Conservation (phyloP, 306 rosid species). For the Urtica urens region DNA sequence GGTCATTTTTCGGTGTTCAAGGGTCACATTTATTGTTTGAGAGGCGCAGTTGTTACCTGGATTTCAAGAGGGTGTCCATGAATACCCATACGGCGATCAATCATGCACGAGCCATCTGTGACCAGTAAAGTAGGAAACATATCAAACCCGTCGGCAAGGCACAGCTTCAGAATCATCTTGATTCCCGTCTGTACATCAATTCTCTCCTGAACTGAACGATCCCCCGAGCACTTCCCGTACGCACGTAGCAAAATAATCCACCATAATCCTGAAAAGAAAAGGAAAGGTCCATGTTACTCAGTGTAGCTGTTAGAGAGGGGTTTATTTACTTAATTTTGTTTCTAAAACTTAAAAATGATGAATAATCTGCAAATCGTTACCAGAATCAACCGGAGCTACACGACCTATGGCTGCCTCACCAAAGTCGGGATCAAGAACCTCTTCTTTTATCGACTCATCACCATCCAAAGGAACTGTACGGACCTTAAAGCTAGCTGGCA, state of each 20-base stretch:
- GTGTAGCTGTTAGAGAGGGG: too few relatives aligned
- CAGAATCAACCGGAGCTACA: slow-evolving; percentile 89
- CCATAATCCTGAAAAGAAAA: slow-evolving; percentile 52
- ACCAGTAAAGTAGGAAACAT: slow-evolving; percentile 85
- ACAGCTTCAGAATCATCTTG: slow-evolving; percentile 69
- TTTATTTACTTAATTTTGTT: too few relatives aligned
- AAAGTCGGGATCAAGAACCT: slow-evolving; percentile 84
- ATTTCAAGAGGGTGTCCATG: slow-evolving; percentile 91
- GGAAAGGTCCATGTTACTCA: too few relatives aligned
- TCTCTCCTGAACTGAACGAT: slow-evolving; percentile 77
- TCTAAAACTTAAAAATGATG: too few relatives aligned
- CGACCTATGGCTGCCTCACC: slow-evolving; percentile 97
- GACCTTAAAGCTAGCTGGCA: slow-evolving; percentile 92
- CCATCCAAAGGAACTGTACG: slow-evolving; percentile 74
- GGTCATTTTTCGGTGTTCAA: too few relatives aligned
- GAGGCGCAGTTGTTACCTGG: slow-evolving; percentile 36
- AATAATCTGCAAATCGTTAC: too few relatives aligned
- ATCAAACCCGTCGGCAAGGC: slow-evolving; percentile 87
- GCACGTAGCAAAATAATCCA: slow-evolving; percentile 86
- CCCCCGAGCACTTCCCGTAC: slow-evolving; percentile 75
- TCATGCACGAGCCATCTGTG: slow-evolving; percentile 87
- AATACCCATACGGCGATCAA: slow-evolving; percentile 90
- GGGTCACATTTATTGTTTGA: too few relatives aligned
- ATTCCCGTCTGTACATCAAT: slow-evolving; percentile 91
- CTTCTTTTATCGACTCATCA: slow-evolving; percentile 73